phyloP scores from a whole-genome alignment of 371 early-diverging fungal genomes.

The Actinomucor elegans region DNA sequence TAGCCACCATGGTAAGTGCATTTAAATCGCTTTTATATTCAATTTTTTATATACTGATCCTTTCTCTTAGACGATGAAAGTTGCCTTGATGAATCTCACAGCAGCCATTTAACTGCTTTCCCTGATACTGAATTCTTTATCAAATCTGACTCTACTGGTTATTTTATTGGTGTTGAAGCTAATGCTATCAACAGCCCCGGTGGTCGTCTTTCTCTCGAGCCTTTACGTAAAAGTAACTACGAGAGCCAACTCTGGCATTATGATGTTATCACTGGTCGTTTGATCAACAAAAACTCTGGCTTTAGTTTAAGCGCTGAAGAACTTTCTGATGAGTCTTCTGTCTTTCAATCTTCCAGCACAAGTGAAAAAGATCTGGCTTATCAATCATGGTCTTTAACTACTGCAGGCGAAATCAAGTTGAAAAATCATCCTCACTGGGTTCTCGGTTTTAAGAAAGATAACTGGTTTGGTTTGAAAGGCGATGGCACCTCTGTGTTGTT shows the following conservation, averaged over 20 bases:
- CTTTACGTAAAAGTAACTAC: slow-evolving; percentile 30
- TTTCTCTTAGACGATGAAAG: slow-evolving; percentile 28
- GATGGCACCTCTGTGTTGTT: slow-evolving; percentile 40
- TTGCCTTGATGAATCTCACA: slow-evolving; percentile 24
- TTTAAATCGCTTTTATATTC: not conserved
- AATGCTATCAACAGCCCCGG: slow-evolving; percentile 20
- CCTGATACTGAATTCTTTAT: slow-evolving; percentile 42
- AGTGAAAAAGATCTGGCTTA: slow-evolving; percentile 15
- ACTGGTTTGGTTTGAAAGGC: slow-evolving; percentile 35
- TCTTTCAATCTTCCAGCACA: slow-evolving; percentile 38
- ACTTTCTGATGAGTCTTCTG: slow-evolving; percentile 38
- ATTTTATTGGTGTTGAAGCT: slow-evolving; percentile 41
- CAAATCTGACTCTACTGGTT: slow-evolving; percentile 38
- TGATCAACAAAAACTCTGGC: slow-evolving; percentile 56
- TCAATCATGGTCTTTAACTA: slow-evolving; percentile 33
- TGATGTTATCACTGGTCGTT: slow-evolving; percentile 34
- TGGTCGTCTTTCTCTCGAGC: slow-evolving; percentile 32
- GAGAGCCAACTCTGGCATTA: slow-evolving; percentile 59
- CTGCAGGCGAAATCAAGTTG: slow-evolving; percentile 30
- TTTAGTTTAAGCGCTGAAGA: slow-evolving; percentile 50
- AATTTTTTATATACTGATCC: not conserved
- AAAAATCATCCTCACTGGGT: slow-evolving; percentile 35
- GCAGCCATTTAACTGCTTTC: slow-evolving; percentile 22
- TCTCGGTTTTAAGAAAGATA: slow-evolving; percentile 49
- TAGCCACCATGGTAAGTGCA: slow-evolving; percentile 2